phyloP scores from a whole-genome alignment of 441 rosid genomes.

The Manihot esculenta region DNA sequence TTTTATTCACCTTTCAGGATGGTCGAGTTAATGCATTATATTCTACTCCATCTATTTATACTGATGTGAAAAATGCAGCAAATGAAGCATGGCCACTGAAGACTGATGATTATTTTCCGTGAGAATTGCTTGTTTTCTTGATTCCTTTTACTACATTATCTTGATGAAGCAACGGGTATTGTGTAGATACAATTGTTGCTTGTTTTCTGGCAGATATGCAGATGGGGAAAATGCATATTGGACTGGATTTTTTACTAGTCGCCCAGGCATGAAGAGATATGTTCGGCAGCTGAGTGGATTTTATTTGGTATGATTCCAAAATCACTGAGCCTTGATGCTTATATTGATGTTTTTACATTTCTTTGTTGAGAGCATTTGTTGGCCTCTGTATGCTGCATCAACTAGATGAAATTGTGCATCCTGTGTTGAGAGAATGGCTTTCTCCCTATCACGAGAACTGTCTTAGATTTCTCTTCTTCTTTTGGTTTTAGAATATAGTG shows the following conservation, averaged over 20 bases:
- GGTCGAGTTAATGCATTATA: conserved; percentile 80
- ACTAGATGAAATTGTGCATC: not conserved
- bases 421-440: not conserved
- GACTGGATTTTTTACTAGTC: conserved; percentile 92
- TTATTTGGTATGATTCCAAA: conserved; percentile 68
- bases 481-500: not conserved
- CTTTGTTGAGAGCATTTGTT: not conserved
- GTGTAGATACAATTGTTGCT: not conserved
- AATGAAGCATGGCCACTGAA: conserved; percentile 77
- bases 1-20: conserved; percentile 45
- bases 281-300: conserved; percentile 80
- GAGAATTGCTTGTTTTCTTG: conserved; percentile 28
- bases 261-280: conserved; percentile 77
- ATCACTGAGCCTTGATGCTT: conserved; percentile 2
- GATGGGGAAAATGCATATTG: conserved; percentile 63
- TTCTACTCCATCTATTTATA: conserved; percentile 90
- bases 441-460: not conserved
- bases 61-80: conserved; percentile 67
- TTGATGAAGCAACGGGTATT: not conserved
- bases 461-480: conserved; percentile 1
- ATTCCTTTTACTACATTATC: not conserved
- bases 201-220: conserved; percentile 59
- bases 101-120: conserved; percentile 87
- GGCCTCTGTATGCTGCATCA: not conserved
- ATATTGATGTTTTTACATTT: too few species aligned